Base-by-base conservation (phyloP, 176 grass and related monocot genomes). In the Aegilops bicornis region DNA sequence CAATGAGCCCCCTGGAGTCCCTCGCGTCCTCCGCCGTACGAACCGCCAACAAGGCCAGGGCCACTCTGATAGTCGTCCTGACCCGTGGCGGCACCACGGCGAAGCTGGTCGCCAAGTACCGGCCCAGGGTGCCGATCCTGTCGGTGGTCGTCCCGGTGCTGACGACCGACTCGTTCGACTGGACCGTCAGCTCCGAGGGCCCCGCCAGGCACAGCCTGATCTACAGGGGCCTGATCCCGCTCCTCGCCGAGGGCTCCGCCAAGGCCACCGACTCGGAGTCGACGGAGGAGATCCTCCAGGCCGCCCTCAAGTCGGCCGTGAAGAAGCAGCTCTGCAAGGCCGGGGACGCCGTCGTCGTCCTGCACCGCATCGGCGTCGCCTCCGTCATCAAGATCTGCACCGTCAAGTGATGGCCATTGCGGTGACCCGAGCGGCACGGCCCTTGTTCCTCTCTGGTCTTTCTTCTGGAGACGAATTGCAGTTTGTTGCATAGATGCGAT, bases 311-410 rank as follows among this genome's bases (percentile, higher is more conserved):
- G 79, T 73, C 70, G 1, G 95, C 93, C 1, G 87, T 95, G 12
- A 52, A 81, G 87, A 98, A 86, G 87, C 48, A 87, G 62, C 42
- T 98, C 22, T 98, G 95, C 87, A 93, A 93, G 69, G 84, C 95
- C 1, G 95, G 95, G 0, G 95, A 98, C 8, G 72, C 95, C 0
- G 61, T 98, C 3, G 95, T 98, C 23, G 95, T 83, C 56, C 87
- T 98, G 1, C 95, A 98, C 66, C 91, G 95, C 23, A 98, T 98
- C 0, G 95, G 95, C 5, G 75, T 91, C 7, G 95, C 95, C 3
- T 98, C 95, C 5, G 95, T 98, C 79, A 95, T 98, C 78, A 98
- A 98, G 93, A 98, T 98, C 69, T 98, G 95, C 85, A 83, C 91
- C 22, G 95, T 98, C 29, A 95, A 98, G 90, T 95, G 80, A 89